Evolutionary conservation across 116 monocot genomes (phyloP), one percentile per base, ranked within the genome.

Genomic region (Dioscorea cayenensis): DNA sequence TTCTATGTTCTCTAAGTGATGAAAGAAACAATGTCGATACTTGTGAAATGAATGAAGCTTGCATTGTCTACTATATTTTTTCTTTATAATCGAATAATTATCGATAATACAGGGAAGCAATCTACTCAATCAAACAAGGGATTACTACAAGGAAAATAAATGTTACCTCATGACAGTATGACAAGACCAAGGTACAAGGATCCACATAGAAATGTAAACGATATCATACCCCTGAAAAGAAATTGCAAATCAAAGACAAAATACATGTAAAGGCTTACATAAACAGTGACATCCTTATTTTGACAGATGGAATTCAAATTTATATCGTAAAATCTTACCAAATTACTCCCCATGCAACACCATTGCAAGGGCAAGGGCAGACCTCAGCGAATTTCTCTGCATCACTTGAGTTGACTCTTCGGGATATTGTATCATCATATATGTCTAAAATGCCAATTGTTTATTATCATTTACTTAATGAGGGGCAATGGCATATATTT

Each of bases 371-470:
- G 78, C 90, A 93, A 59, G 88, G 92, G 66, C 93, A 97, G 63
- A 97, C 68, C 37, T 97, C 84, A 23, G 97, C 93, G 81, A 97
- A 97, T 75, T 97, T 97, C 83, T 97, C 97, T 58, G 90, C 97
- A 85, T 97, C 97, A 75, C 97, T 97, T 20, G 97, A 82, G 68
- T 97, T 55, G 27, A 97, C 97, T 75, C 97, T 93, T 71, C 97
- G 77, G 65, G 97, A 97, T 77, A 97, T 97, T 66, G 86, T 72
- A 82, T 97, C 97, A 80, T 97, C 97, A 81, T 97, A 97, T 17
- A 97, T 97, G 85, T 95, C 95, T 95, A 77, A 50, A 80, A 11
- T 3, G 69, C 19, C 64, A 49, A 72, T 61, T 75, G 7, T 77
- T 79, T 73, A 72, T 50, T 32, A 85, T 59, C 23, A 68, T 16